phyloP scores from a whole-genome alignment of 139 green algal species.

The Mesotaenium endlicherianum region DNA sequence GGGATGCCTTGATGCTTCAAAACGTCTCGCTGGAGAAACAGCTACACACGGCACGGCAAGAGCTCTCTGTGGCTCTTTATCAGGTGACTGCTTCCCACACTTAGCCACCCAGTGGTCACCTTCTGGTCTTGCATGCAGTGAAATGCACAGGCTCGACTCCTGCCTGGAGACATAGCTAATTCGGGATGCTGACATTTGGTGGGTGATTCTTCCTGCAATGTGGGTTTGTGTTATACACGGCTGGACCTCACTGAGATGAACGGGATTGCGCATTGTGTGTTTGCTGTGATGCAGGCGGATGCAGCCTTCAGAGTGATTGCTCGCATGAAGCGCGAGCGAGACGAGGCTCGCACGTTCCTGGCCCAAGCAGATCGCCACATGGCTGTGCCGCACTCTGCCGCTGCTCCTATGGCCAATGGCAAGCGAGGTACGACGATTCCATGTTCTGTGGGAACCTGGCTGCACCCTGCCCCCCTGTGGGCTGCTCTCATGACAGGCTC shows the following conservation, averaged over 20 bases:
- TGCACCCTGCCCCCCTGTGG: background rate
- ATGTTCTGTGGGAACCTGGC: background rate
- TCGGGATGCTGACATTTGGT: conserved; percentile 16
- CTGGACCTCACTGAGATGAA: background rate
- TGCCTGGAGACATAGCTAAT: no score
- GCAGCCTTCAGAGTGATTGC: conserved; percentile 88
- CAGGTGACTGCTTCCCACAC: conserved; percentile 27
- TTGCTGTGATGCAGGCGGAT: conserved; percentile 75
- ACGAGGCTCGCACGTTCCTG: conserved; percentile 66
- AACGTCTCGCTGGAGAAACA: conserved; percentile 72
- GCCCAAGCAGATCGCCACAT: background rate
- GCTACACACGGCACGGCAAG: conserved; percentile 73
- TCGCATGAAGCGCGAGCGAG: conserved; percentile 72
- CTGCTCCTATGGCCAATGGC: conserved; percentile 16
- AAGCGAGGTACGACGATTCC: conserved; percentile 33
- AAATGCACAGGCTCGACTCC: no score
- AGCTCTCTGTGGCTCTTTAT: conserved; percentile 91
- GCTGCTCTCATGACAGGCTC: no score
- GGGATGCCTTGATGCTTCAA: conserved; percentile 92
- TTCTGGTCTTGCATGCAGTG: background rate
- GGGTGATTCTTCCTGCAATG: background rate
- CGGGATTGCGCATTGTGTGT: background rate
- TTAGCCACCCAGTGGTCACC: no score
- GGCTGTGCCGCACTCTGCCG: background rate
- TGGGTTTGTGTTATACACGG: background rate